Conservation (phyloP, 164 flowering plant species). For the Liquidambar formosana region DNA sequence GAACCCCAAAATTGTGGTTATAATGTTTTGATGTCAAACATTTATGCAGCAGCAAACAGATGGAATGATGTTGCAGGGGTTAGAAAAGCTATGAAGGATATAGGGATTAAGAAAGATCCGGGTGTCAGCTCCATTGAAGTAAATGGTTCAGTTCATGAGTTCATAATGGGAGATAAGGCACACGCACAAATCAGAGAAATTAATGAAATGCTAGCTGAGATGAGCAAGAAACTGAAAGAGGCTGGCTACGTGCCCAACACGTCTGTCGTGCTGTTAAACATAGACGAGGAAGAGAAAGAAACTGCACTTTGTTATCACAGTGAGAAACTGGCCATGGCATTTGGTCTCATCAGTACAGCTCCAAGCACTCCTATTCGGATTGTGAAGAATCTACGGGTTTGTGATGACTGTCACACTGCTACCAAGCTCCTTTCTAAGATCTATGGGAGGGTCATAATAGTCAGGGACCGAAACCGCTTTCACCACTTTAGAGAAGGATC, state of each 20-base stretch:
- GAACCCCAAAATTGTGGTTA: constrained; percentile 51
- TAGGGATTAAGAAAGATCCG: constrained; percentile 43
- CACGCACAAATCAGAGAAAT: constrained; percentile 35
- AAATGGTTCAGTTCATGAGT: constrained; percentile 43
- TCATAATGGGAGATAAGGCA: constrained; percentile 38
- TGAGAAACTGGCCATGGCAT: constrained; percentile 59
- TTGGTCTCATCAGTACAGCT: constrained; percentile 42
- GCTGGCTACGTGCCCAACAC: constrained; percentile 35
- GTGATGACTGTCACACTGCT: constrained; percentile 29
- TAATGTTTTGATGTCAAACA: constrained; percentile 48
- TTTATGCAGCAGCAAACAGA: constrained; percentile 52
- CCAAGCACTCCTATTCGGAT: constrained; percentile 42
- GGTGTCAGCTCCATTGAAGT: constrained; percentile 51
- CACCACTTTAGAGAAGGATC: constrained; percentile 51
- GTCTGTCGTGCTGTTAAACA: constrained; percentile 36
- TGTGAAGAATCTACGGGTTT: constrained; percentile 47
- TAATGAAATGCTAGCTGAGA: constrained; percentile 40
- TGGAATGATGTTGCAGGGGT: constrained; percentile 50
- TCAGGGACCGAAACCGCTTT: constrained; percentile 54
- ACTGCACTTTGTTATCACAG: constrained; percentile 43
- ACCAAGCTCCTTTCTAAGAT: constrained; percentile 38
- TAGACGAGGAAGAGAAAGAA: constrained; percentile 62
- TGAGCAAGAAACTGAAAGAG: constrained; percentile 40
- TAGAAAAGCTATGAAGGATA: constrained; percentile 41
- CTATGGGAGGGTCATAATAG: constrained; percentile 42